Percentiles rank a stretch among this genome's conserved stretches.
These are phyloP conservation scores for Trametes polyzona DNA, from an alignment of 1,284 basidiomycete genomes.

Conservation along the genomic window DNA sequence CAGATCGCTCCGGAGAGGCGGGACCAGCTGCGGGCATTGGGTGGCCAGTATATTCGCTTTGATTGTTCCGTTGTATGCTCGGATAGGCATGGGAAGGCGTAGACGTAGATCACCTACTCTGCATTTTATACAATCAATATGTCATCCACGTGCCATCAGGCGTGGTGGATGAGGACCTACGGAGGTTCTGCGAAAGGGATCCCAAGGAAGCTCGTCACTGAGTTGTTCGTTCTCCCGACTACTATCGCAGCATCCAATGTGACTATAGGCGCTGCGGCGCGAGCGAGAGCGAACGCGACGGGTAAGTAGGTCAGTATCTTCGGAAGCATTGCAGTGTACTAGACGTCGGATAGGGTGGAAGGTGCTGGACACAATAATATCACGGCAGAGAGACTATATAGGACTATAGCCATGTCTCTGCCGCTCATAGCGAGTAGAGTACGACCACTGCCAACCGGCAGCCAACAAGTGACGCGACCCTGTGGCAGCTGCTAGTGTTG, in stretches of 20 bases:
- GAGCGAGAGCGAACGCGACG: background rate
- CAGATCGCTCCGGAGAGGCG: slow-evolving; percentile 35
- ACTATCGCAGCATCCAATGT: slow-evolving; percentile 13
- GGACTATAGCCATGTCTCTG: too few species aligned
- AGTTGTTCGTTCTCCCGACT: slow-evolving; percentile 8
- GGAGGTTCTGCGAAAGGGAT: slow-evolving; percentile 55
- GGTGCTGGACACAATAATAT: too few species aligned
- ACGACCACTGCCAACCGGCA: too few species aligned
- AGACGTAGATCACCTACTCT: slow-evolving; percentile 40
- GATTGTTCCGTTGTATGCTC: slow-evolving; percentile 43
- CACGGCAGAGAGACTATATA: too few species aligned
- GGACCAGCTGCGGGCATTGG: slow-evolving; percentile 52
- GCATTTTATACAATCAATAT: background rate
- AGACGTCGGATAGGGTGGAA: too few species aligned
- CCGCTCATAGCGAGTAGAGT: too few species aligned
- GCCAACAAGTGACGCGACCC: too few species aligned
- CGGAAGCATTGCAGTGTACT: background rate
- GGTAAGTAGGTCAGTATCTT: background rate
- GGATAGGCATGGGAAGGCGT: slow-evolving; percentile 45
- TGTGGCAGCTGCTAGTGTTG: too few species aligned
- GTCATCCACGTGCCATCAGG: too few species aligned
- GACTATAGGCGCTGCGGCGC: background rate
- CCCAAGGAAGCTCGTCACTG: slow-evolving; percentile 48
- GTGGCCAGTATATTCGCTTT: slow-evolving; percentile 46
- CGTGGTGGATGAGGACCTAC: too few species aligned